Conservation (phyloP, 495 filamentous ascomycete genomes). For the Aspergillus homomorphus region DNA sequence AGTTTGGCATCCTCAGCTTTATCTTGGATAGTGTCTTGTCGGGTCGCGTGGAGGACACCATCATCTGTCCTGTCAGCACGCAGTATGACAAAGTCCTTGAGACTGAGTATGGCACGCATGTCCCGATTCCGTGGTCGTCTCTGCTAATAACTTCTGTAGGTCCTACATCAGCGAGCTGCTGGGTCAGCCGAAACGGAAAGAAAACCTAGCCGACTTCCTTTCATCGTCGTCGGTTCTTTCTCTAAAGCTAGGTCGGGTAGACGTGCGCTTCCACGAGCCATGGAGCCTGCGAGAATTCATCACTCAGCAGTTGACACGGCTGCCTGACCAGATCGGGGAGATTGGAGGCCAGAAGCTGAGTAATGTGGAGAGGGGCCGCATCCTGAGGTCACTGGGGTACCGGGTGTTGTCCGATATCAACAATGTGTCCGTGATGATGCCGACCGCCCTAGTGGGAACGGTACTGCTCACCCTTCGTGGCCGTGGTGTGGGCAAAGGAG, state of each 20-base stretch:
- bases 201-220: conserved; percentile 85
- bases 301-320: conserved; percentile 60
- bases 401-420: conserved; percentile 93
- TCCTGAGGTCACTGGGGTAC: conserved; percentile 83
- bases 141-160: conserved; percentile 27
- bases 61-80: conserved; percentile 90
- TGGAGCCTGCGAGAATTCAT: conserved; percentile 86
- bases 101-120: conserved; percentile 60
- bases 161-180: conserved; percentile 93
- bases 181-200: conserved; percentile 89
- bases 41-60: conserved; percentile 83
- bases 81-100: conserved; percentile 99
- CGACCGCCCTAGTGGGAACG: conserved; percentile 90
- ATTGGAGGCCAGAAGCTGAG: conserved; percentile 38
- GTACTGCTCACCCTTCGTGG: conserved; percentile 89
- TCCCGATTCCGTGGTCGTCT: neutral
- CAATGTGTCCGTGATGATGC: conserved; percentile 94
- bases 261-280: conserved; percentile 92
- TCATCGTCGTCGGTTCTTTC: conserved; percentile 86
- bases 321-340: conserved; percentile 30
- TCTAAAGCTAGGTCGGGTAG: conserved; percentile 83
- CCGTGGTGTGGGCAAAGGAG: conserved; percentile 81
- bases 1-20: conserved; percentile 94
- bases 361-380: conserved; percentile 52
- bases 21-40: conserved; percentile 85